phyloP scores from a whole-genome alignment of 345 rosid species.

The Eucalyptus marginata region DNA sequence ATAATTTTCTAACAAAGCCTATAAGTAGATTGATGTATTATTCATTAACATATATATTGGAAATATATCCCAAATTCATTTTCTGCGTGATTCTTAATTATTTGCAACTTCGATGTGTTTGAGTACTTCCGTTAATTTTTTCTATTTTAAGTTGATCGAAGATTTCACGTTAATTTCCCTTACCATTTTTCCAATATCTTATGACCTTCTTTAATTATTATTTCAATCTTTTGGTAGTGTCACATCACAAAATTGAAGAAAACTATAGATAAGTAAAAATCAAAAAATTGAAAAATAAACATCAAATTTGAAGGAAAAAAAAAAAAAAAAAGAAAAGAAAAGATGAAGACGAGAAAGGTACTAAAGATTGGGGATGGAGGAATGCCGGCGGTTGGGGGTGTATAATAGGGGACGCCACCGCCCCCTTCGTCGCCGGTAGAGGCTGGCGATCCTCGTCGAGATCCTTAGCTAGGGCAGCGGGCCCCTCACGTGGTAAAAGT shows the following conservation, averaged over 20 bases:
- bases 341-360: background rate
- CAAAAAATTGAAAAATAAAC: background rate
- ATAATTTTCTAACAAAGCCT: fast-evolving
- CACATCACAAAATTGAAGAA: background rate
- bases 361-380: background rate
- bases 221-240: background rate
- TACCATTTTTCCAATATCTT: background rate
- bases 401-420: background rate
- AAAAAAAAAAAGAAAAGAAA: background rate
- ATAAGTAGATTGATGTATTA: too few species aligned
- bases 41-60: background rate
- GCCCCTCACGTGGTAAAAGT: background rate
- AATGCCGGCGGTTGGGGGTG: background rate
- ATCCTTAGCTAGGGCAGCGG: background rate
- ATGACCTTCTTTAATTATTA: too few species aligned
- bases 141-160: background rate
- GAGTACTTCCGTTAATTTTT: background rate
- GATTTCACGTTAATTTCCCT: background rate
- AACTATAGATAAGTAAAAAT: background rate
- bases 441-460: background rate
- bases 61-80: too few species aligned
- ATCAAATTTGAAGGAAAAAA: background rate
- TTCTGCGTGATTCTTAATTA: background rate
- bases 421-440: background rate
- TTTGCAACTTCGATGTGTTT: background rate